Evolutionary conservation across 768 basidiomycete species (phyloP).

Genomic region (Boletales sp.): DNA sequence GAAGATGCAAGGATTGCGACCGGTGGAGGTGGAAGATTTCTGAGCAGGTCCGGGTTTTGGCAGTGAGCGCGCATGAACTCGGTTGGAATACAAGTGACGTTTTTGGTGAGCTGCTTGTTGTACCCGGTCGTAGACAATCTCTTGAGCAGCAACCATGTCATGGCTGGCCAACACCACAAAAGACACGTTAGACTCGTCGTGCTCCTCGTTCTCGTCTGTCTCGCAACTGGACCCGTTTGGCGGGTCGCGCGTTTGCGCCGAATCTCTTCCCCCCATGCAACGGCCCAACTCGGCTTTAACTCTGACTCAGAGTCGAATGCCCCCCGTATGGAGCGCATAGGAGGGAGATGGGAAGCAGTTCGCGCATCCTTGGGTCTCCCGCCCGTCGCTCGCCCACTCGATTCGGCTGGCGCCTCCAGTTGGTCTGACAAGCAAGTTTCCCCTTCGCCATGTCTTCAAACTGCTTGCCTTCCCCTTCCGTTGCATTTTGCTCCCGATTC

Average conservation of each 20-base stretch:
- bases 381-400: slow-evolving; percentile 13
- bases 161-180: slow-evolving; percentile 17
- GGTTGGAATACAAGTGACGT: too few species aligned
- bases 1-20: slow-evolving; percentile 53
- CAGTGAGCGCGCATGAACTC: too few species aligned
- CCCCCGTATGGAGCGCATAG: slow-evolving; percentile 4
- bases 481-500: slow-evolving; percentile 22
- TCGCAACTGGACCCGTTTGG: slow-evolving; percentile 19
- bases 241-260: slow-evolving; percentile 3
- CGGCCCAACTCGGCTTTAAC: neutral
- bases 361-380: slow-evolving; percentile 30
- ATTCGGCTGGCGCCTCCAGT: neutral
- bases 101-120: neutral
- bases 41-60: slow-evolving; percentile 9
- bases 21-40: slow-evolving; percentile 38
- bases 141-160: slow-evolving; percentile 12
- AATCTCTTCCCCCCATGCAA: neutral
- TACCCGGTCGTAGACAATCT: neutral
- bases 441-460: slow-evolving; percentile 19
- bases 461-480: slow-evolving; percentile 8
- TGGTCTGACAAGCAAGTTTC: slow-evolving; percentile 11
- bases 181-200: slow-evolving; percentile 17
- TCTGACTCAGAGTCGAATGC: neutral
- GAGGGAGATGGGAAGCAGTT: slow-evolving; percentile 33
- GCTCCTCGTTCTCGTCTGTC: slow-evolving; percentile 20